phyloP scores from a whole-genome alignment of 2,329 filamentous ascomycete species.

The Colletotrichum sp. region DNA sequence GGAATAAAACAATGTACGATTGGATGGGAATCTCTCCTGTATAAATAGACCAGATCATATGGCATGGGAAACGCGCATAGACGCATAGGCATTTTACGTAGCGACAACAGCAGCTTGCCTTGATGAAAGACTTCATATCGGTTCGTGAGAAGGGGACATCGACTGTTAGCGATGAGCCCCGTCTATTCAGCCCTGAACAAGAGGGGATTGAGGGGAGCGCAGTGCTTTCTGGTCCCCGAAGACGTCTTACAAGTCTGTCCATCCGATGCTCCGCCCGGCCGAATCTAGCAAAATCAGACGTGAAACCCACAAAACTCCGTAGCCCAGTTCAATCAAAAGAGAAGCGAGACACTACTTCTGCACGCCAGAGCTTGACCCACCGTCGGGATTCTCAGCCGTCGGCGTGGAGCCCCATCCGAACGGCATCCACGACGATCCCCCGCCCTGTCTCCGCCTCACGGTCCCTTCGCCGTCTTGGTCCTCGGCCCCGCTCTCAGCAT shows the following conservation, averaged over 20 bases:
- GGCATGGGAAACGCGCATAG: neutral
- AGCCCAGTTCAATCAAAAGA: neutral
- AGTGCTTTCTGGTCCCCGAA: constrained; percentile 12
- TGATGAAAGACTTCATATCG: neutral
- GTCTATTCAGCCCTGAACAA: constrained; percentile 1
- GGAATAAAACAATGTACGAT: neutral
- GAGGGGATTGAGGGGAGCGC: constrained; percentile 3
- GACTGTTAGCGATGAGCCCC: neutral
- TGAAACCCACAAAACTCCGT: constrained; percentile 29
- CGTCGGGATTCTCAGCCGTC: constrained; percentile 22
- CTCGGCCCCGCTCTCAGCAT: constrained; percentile 71
- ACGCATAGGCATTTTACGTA: neutral
- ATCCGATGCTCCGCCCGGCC: constrained; percentile 9
- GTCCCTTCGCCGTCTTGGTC: constrained; percentile 39
- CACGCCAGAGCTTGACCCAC: constrained; percentile 42
- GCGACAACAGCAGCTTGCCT: neutral
- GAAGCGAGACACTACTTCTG: constrained; percentile 29
- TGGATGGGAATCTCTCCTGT: neutral
- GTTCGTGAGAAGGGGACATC: neutral
- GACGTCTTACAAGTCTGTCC: constrained; percentile 11
- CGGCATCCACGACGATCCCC: constrained; percentile 51
- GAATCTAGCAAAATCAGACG: neutral
- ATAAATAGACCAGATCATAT: neutral
- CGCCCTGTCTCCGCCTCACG: constrained; percentile 34
- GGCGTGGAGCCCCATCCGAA: constrained; percentile 45